Evolutionary conservation across 805 yeast species (phyloP).

Genomic region (Wickerhamomyces queroliae): DNA sequence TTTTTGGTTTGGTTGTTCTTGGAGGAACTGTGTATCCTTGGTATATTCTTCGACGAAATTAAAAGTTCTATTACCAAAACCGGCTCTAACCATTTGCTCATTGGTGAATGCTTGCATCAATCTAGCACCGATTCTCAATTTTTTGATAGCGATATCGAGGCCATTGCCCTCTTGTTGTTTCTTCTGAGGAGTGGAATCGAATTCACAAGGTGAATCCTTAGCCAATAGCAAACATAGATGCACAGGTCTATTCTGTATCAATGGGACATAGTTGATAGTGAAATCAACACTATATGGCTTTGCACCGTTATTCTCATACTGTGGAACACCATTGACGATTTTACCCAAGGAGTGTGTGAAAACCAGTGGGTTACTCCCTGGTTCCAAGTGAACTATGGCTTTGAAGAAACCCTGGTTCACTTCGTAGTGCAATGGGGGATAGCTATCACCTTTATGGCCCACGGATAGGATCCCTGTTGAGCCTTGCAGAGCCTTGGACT

Average conservation of each 20-base stretch:
- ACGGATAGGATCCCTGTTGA: conserved; percentile 40
- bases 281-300: conserved; percentile 17
- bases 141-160: conserved; percentile 63
- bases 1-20: conserved; percentile 29
- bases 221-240: conserved; percentile 77
- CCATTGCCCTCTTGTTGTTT: conserved; percentile 51
- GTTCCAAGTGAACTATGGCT: conserved; percentile 62
- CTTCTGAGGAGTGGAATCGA: conserved; percentile 61
- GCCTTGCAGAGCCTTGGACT: conserved; percentile 19
- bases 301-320: conserved; percentile 2
- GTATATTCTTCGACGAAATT: conserved; percentile 64
- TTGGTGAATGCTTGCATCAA: conserved; percentile 88
- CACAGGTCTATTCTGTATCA: conserved; percentile 65
- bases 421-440: conserved; percentile 67
- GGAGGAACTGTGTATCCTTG: conserved; percentile 44
- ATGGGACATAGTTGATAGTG: conserved; percentile 44
- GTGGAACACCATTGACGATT: conserved; percentile 27
- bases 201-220: conserved; percentile 62
- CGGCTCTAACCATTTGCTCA: conserved; percentile 79
- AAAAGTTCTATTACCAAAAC: conserved; percentile 75
- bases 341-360: conserved; percentile 41
- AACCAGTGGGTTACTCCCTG: conserved; percentile 56
- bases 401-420: conserved; percentile 69
- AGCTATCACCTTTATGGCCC: conserved; percentile 32
- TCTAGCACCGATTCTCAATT: conserved; percentile 76